Conservation (phyloP, 768 basidiomycete species). For the Daedaleopsis nitida region DNA sequence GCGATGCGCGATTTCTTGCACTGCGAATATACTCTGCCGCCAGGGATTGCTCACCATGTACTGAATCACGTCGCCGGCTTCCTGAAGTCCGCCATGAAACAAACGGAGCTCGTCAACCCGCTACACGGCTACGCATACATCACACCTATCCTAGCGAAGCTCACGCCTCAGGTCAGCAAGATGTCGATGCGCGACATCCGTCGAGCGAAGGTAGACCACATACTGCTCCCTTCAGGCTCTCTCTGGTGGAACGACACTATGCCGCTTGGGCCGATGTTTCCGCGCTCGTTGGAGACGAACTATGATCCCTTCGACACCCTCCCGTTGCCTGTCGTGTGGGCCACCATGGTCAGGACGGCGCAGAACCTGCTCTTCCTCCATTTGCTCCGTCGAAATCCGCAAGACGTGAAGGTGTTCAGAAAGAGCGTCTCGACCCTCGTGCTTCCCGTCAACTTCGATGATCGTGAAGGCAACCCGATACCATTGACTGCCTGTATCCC, state of each 20-base stretch:
- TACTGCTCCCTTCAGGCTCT: constrained; percentile 69
- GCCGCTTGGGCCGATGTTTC: constrained; percentile 66
- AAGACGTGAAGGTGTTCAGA: constrained; percentile 68
- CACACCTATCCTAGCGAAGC: constrained; percentile 58
- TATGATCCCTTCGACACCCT: constrained; percentile 32
- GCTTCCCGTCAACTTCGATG: constrained; percentile 47
- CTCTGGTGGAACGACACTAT: constrained; percentile 65
- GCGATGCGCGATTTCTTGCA: constrained; percentile 61
- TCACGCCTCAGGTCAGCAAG: constrained; percentile 67
- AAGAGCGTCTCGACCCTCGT: constrained; percentile 65
- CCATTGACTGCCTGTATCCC: constrained; percentile 33
- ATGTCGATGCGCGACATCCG: constrained; percentile 73
- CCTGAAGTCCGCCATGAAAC: constrained; percentile 54
- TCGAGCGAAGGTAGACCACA: constrained; percentile 68
- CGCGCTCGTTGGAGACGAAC: constrained; percentile 38
- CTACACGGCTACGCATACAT: constrained; percentile 55
- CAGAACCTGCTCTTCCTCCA: constrained; percentile 70
- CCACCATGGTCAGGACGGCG: constrained; percentile 65
- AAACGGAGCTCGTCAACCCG: constrained; percentile 43
- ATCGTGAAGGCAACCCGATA: constrained; percentile 48
- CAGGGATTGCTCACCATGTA: constrained; percentile 61
- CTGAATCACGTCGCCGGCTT: constrained; percentile 75
- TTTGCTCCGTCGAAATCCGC: constrained; percentile 64
- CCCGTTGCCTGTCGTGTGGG: constrained; percentile 47
- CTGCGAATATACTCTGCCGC: constrained; percentile 57